Evolutionary conservation across 192 early-diverging fungal species (phyloP).

Genomic region (Podila minutissima): DNA sequence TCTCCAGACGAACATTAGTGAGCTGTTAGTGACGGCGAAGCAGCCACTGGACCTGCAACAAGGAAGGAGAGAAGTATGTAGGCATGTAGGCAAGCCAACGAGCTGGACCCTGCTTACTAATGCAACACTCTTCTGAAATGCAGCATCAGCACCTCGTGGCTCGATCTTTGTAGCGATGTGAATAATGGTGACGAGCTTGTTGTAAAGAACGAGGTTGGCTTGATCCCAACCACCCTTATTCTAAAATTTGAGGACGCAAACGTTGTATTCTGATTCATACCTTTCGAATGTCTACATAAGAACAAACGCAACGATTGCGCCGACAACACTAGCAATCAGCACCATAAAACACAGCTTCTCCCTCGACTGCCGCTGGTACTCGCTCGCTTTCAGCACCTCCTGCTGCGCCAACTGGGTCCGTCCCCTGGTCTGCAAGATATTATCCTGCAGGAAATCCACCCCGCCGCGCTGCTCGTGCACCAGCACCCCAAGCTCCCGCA

Average conservation of each 20-base stretch:
- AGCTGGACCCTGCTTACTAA: no score
- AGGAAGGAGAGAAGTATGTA: background rate
- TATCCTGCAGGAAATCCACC: constrained; percentile 46
- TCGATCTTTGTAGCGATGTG: background rate
- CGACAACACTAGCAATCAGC: constrained; percentile 29
- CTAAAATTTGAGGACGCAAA: no score
- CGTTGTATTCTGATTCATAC: background rate
- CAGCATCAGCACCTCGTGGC: background rate
- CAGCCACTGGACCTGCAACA: background rate
- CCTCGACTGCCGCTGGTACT: constrained; percentile 35
- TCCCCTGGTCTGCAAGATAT: constrained; percentile 34
- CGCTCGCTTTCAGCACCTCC: constrained; percentile 42
- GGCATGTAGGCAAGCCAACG: no score
- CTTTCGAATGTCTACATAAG: constrained; percentile 9
- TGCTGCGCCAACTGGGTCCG: constrained; percentile 31
- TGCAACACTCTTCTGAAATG: no score
- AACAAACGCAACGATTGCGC: constrained; percentile 28
- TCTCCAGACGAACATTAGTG: background rate
- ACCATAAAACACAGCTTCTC: constrained; percentile 40
- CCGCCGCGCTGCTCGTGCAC: constrained; percentile 33
- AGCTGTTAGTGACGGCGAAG: background rate
- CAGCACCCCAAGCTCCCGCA: constrained; percentile 37
- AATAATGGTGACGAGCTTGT: background rate
- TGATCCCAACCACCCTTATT: no score
- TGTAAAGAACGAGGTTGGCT: no score